Percentiles rank a stretch among this genome's conserved stretches.
phyloP scores from a whole-genome alignment of 2,329 filamentous ascomycete genomes.

The Colletotrichum sojae region DNA sequence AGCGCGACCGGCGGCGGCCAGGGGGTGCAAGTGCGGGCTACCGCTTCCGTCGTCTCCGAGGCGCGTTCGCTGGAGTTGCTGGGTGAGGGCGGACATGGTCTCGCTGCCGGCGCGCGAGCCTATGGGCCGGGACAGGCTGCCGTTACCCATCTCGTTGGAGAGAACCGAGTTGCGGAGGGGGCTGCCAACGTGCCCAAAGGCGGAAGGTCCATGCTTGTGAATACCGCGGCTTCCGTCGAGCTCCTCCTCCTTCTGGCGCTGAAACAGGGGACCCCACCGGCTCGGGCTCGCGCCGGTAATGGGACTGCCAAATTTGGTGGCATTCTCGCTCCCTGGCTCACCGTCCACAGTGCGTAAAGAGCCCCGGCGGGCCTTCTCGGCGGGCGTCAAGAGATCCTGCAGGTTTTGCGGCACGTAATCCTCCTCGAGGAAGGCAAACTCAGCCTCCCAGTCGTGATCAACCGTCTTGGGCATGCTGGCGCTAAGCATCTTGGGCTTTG shows the following conservation, averaged over 20 bases:
- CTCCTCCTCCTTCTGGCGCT: slow-evolving; percentile 73
- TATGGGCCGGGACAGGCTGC: slow-evolving; percentile 53
- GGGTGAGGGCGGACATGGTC: slow-evolving; percentile 71
- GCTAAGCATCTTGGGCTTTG: slow-evolving; percentile 78
- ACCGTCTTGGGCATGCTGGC: slow-evolving; percentile 77
- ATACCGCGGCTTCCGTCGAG: slow-evolving; percentile 48
- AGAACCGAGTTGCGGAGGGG: slow-evolving; percentile 75
- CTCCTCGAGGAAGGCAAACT: slow-evolving; percentile 85
- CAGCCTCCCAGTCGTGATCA: slow-evolving; percentile 74
- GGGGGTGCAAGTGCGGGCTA: slow-evolving; percentile 67
- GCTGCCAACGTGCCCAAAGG: slow-evolving; percentile 76
- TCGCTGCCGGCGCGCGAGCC: slow-evolving; percentile 63
- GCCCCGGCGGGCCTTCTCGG: slow-evolving; percentile 76
- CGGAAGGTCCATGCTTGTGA: slow-evolving; percentile 61
- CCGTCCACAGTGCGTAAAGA: slow-evolving; percentile 71
- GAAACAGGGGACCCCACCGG: slow-evolving; percentile 73
- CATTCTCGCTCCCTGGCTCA: slow-evolving; percentile 61
- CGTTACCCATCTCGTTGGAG: slow-evolving; percentile 65
- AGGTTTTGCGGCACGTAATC: slow-evolving; percentile 85
- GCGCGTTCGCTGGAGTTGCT: slow-evolving; percentile 73
- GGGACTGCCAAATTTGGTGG: slow-evolving; percentile 74
- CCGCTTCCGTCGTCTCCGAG: slow-evolving; percentile 63
- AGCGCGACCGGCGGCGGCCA: slow-evolving; percentile 57
- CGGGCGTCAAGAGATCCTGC: slow-evolving; percentile 76
- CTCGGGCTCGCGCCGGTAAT: slow-evolving; percentile 70